These are phyloP conservation scores for Gnomoniopsis smithogilvyi DNA, from an alignment of 2,329 filamentous ascomycete genomes.

Conservation along the genomic window DNA sequence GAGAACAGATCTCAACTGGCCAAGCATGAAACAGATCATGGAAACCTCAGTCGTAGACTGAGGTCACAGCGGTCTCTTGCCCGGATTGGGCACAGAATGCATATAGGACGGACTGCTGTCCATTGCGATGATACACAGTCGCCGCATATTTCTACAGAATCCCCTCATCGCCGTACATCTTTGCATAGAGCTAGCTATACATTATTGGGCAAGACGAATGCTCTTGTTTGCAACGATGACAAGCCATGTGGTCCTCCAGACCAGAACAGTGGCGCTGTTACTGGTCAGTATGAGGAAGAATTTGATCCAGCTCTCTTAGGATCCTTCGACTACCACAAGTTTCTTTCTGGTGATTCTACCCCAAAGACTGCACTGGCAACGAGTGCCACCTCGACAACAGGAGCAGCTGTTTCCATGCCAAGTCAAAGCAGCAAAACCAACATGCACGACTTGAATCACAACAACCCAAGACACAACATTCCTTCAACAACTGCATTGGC, in stretches of 20 bases:
- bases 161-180: not conserved
- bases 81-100: not conserved
- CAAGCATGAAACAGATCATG: not conserved
- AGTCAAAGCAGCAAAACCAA: not conserved
- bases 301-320: not conserved
- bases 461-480: not conserved
- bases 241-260: not conserved
- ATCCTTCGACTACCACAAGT: slow-evolving; percentile 13
- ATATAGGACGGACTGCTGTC: not conserved
- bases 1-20: not conserved
- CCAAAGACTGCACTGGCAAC: not conserved
- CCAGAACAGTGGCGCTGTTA: not conserved
- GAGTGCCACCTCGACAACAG: not conserved
- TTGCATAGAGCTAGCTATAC: not conserved
- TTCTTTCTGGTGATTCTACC: not conserved
- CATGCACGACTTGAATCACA: not conserved
- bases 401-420: not conserved
- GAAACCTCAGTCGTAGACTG: not conserved
- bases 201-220: not conserved
- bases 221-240: not conserved
- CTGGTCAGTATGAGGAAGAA: not conserved
- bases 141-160: not conserved
- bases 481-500: not conserved
- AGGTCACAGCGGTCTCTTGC: not conserved
- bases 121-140: not conserved